Evolutionary conservation across 208 protist genomes (phyloP).

Genomic region (Trypanosoma grayi): DNA sequence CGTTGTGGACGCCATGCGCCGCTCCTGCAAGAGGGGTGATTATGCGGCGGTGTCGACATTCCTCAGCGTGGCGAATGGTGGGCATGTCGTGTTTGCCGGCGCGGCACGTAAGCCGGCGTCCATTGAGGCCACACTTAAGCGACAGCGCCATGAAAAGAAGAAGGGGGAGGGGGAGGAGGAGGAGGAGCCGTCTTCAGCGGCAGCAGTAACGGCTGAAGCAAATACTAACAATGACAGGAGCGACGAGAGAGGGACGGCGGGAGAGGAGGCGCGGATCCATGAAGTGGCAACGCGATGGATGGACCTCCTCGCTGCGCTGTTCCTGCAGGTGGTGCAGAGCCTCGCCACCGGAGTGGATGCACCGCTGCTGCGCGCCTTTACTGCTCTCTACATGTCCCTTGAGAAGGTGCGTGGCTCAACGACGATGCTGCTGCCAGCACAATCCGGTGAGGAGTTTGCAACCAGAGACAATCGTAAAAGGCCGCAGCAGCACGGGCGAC

Average conservation of each 20-base stretch:
- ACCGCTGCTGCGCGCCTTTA: conserved; percentile 6
- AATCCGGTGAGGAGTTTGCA: background rate
- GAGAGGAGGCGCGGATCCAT: background rate
- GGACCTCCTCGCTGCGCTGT: conserved; percentile 9
- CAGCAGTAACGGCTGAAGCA: background rate
- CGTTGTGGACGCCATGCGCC: conserved; percentile 11
- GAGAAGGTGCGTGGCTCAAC: background rate
- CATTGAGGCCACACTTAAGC: background rate
- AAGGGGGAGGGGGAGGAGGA: background rate
- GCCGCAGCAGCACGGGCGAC: background rate
- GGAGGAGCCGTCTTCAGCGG: background rate
- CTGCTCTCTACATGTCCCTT: conserved; percentile 20
- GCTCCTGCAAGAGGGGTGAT: background rate
- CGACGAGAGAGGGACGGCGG: background rate
- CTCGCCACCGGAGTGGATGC: background rate
- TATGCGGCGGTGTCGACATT: conserved; percentile 17
- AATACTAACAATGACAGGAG: background rate
- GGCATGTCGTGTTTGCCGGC: background rate
- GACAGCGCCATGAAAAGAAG: background rate
- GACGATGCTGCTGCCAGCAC: background rate
- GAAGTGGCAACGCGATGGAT: conserved; percentile 16
- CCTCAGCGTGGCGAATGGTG: conserved; percentile 10
- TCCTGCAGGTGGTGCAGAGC: conserved; percentile 12
- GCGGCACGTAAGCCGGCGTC: background rate
- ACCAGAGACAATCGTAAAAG: background rate